Conservation (phyloP, 495 filamentous ascomycete species). For the Penicillium goetzii region DNA sequence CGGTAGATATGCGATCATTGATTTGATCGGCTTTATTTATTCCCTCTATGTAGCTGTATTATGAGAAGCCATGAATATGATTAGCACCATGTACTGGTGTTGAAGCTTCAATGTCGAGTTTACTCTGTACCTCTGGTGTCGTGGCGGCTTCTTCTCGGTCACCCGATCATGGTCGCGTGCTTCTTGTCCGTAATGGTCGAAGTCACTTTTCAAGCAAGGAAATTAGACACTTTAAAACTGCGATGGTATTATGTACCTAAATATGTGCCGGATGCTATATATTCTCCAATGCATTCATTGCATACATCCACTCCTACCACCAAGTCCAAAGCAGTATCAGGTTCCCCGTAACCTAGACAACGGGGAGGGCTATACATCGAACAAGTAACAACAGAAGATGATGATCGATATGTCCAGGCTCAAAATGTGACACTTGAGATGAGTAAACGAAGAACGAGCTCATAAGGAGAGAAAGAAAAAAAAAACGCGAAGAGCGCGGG, state of each 20-base stretch:
- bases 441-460: background rate
- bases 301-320: slow-evolving; percentile 8
- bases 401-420: slow-evolving; percentile 32
- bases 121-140: background rate
- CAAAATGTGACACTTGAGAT: slow-evolving; percentile 19
- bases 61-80: slow-evolving; percentile 2
- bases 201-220: background rate
- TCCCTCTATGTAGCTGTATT: background rate
- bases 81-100: background rate
- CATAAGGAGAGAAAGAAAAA: slow-evolving; percentile 10
- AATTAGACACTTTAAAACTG: slow-evolving; percentile 9
- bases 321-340: slow-evolving; percentile 2
- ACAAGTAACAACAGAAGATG: slow-evolving; percentile 20
- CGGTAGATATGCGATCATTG: slow-evolving; percentile 20
- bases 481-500: slow-evolving; percentile 3
- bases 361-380: slow-evolving; percentile 3
- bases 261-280: slow-evolving; percentile 18
- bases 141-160: background rate
- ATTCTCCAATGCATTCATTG: slow-evolving; percentile 19
- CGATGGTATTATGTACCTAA: slow-evolving; percentile 31
- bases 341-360: background rate
- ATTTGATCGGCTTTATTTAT: background rate
- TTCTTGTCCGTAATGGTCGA: background rate
- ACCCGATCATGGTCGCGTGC: background rate
- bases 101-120: background rate